These are phyloP conservation scores for Nemophila menziesii DNA, from an alignment of 257 asterid species.

Conservation along the genomic window DNA sequence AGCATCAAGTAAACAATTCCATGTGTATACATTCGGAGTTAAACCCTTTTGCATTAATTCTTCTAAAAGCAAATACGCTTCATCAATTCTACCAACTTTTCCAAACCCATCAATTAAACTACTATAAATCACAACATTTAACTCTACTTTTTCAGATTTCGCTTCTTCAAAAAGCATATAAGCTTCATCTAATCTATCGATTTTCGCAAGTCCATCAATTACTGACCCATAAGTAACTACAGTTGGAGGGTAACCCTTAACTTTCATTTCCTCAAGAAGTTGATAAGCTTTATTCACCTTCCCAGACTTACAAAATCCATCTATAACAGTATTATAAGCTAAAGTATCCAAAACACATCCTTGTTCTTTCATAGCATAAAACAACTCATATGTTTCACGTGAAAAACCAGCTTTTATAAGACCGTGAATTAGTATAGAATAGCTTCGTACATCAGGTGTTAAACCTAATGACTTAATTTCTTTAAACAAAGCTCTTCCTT, in stretches of 20 bases:
- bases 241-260: constrained; percentile 63
- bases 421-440: constrained; percentile 82
- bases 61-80: constrained; percentile 85
- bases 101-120: constrained; percentile 93
- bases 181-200: constrained; percentile 93
- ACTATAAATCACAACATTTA: constrained; percentile 69
- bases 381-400: constrained; percentile 68
- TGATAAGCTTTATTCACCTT: constrained; percentile 95
- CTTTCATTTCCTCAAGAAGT: constrained; percentile 89
- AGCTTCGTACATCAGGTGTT: constrained; percentile 73
- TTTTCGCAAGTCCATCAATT: constrained; percentile 93
- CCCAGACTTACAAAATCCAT: constrained; percentile 91
- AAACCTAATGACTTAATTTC: constrained; percentile 56
- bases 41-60: constrained; percentile 81
- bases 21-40: constrained; percentile 66
- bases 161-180: constrained; percentile 99
- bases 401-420: constrained; percentile 85
- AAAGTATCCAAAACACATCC: constrained; percentile 76
- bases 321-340: constrained; percentile 79
- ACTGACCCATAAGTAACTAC: constrained; percentile 89
- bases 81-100: constrained; percentile 90
- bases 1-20: constrained; percentile 96
- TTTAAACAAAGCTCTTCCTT: constrained; percentile 66
- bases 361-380: constrained; percentile 80
- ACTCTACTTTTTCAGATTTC: constrained; percentile 52